These are phyloP conservation scores for Ceratocystis colombiana DNA, from an alignment of 2,329 filamentous ascomycete species.

Conservation along the genomic window DNA sequence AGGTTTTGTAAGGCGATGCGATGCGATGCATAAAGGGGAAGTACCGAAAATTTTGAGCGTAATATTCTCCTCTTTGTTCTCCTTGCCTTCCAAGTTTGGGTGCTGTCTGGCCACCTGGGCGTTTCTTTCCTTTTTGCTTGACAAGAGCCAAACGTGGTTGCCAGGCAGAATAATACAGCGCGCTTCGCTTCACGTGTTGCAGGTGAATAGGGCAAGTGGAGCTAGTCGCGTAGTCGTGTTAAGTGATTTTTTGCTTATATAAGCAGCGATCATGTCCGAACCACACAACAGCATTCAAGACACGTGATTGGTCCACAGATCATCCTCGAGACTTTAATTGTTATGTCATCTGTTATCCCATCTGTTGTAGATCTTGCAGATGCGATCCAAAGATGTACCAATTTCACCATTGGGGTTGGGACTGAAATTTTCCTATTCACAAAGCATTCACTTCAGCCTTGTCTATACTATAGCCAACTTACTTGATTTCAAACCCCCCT, in stretches of 20 bases:
- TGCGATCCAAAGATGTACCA: too few relatives aligned
- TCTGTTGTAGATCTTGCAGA: too few relatives aligned
- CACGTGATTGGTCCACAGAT: too few relatives aligned
- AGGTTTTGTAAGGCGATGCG: neutral
- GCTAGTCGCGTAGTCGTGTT: neutral
- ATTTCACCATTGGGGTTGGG: too few relatives aligned
- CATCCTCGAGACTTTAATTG: too few relatives aligned
- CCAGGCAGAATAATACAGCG: neutral
- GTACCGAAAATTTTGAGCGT: neutral
- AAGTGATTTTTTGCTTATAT: neutral
- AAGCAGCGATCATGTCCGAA: neutral
- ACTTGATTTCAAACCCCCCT: too few relatives aligned
- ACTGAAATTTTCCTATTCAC: too few relatives aligned
- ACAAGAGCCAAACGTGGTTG: neutral
- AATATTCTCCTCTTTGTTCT: neutral
- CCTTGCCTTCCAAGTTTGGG: neutral
- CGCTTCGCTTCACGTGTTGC: conserved; percentile 6
- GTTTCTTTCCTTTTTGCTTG: conserved; percentile 2
- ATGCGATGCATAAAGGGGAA: neutral
- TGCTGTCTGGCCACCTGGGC: conserved; percentile 5
- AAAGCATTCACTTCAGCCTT: too few relatives aligned
- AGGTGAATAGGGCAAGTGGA: neutral
- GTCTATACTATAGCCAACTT: too few relatives aligned
- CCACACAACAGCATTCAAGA: too few relatives aligned
- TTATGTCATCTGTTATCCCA: too few relatives aligned